Base-by-base conservation (phyloP, 306 rosid species). In the Datisca glomerata region DNA sequence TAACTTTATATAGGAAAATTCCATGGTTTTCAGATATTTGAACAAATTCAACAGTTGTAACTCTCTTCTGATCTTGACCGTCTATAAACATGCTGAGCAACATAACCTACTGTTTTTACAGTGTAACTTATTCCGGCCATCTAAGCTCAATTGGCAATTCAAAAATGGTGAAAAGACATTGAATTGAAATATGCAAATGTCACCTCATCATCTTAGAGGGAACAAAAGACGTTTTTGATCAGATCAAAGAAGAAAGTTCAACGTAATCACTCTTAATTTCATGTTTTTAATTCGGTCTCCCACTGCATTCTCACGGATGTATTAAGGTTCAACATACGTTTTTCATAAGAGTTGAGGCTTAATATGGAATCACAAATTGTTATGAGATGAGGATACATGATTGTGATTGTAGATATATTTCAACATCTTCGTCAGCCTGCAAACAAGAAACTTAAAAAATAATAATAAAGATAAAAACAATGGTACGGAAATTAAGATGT, bases 351-450 rank as follows among this genome's bases (percentile, higher is more conserved):
- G 8, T 8, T 29, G 35, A 1, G n/a, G n/a, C n/a, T n/a, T 29
- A 8, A 29, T 3, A 31, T 31, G 36, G 36, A 31, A 31, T 31
- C 13, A 31, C n/a, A 8, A 8, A 31, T 3, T 31, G 5, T 21
- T 18, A 33, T 8, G 36, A 14, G 7, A 27, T 22, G 34, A 68
- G 81, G 86, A 76, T 81, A 79, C 94, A 67, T 36, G 92, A 54
- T 41, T 73, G 59, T 41, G 86, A 29, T 34, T 76, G 75, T 55
- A 75, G 43, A 48, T 77, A 72, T 41, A 75, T 56, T 44, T 73
- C 85, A 53, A 39, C 41, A 25, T 81, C 85, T 35, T 73, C 69
- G 18, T 63, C 87, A 28, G 33, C 86, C 94, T 82, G 57, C 72
- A 71, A 21, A 49, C 46, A 46, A 67, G 53, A 41, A n/a, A n/a